A percentile compares a stretch with the other conserved stretches of the same genome.
These are phyloP conservation scores for Penicillium thymicola DNA, from an alignment of 2,329 filamentous ascomycete species.

Conservation along the genomic window DNA sequence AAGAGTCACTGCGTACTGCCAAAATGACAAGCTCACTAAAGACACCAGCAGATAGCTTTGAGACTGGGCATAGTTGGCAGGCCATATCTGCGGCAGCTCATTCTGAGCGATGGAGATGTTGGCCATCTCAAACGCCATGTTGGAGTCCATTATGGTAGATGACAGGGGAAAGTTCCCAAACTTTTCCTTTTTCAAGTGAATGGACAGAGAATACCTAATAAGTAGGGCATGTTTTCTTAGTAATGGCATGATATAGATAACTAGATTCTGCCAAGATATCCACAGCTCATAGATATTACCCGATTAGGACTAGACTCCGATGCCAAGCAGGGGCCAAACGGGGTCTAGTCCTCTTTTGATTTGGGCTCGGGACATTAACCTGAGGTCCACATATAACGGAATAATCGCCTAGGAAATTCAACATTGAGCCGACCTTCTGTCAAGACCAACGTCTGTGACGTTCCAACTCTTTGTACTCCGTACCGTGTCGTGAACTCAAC, in stretches of 20 bases:
- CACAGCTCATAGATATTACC: slow-evolving; percentile 2
- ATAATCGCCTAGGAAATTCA: background rate
- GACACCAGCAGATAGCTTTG: background rate
- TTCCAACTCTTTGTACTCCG: background rate
- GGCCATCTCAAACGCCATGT: slow-evolving; percentile 8
- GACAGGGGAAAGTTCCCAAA: background rate
- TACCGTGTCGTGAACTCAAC: background rate
- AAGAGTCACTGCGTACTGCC: slow-evolving; percentile 48
- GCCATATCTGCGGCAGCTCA: slow-evolving; percentile 9
- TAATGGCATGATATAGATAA: background rate
- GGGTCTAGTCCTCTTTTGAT: slow-evolving; percentile 25
- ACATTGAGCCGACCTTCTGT: background rate
- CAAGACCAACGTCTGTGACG: background rate
- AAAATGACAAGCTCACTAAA: slow-evolving; percentile 41
- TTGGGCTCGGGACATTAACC: background rate
- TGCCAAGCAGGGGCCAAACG: slow-evolving; percentile 6
- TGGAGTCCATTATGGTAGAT: background rate
- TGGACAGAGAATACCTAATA: background rate
- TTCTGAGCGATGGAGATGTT: slow-evolving; percentile 13
- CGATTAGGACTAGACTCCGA: slow-evolving; percentile 27
- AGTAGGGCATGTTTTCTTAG: background rate
- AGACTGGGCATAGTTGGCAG: background rate
- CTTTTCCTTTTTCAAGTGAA: background rate
- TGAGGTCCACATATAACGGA: background rate
- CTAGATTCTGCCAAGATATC: background rate